These are phyloP conservation scores for Grifola frondosa DNA, from an alignment of 1,284 basidiomycete species.

Conservation along the genomic window DNA sequence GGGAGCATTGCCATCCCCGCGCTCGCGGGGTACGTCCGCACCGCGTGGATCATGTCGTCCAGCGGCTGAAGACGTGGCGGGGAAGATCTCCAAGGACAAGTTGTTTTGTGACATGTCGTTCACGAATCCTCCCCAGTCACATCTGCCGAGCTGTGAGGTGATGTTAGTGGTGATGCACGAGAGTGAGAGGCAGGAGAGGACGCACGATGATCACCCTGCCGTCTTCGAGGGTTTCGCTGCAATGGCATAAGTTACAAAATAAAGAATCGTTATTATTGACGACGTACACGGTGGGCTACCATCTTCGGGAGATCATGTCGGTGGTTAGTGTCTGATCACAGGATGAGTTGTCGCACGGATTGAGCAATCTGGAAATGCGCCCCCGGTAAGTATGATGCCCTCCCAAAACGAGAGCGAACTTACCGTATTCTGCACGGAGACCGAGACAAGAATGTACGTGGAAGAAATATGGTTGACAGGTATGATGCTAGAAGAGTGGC, in stretches of 20 bases:
- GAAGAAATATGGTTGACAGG: too few relatives aligned
- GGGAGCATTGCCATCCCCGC: slow-evolving; percentile 84
- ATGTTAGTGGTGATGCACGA: neutral
- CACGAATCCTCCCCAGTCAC: slow-evolving; percentile 70
- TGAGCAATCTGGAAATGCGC: slow-evolving; percentile 58
- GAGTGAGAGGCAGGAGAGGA: neutral
- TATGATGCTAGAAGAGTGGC: too few relatives aligned
- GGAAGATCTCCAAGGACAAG: slow-evolving; percentile 79
- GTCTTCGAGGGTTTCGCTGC: slow-evolving; percentile 41
- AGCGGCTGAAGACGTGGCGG: slow-evolving; percentile 52
- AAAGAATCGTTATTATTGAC: too few relatives aligned
- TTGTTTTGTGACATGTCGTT: slow-evolving; percentile 51
- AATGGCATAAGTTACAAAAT: too few relatives aligned
- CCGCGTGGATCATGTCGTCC: slow-evolving; percentile 57
- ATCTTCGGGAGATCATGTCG: slow-evolving; percentile 51
- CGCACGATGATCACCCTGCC: slow-evolving; percentile 36
- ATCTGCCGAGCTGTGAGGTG: slow-evolving; percentile 52
- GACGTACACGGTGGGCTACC: slow-evolving; percentile 59
- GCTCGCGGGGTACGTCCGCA: slow-evolving; percentile 65
- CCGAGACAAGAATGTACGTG: too few relatives aligned
- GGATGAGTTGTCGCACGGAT: slow-evolving; percentile 61
- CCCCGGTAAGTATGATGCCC: too few relatives aligned
- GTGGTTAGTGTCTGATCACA: slow-evolving; percentile 56
- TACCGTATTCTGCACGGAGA: slow-evolving; percentile 53
- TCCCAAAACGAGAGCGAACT: too few relatives aligned